Base-by-base conservation (phyloP, 805 yeast genomes). In the Nakazawaea molendinolei region DNA sequence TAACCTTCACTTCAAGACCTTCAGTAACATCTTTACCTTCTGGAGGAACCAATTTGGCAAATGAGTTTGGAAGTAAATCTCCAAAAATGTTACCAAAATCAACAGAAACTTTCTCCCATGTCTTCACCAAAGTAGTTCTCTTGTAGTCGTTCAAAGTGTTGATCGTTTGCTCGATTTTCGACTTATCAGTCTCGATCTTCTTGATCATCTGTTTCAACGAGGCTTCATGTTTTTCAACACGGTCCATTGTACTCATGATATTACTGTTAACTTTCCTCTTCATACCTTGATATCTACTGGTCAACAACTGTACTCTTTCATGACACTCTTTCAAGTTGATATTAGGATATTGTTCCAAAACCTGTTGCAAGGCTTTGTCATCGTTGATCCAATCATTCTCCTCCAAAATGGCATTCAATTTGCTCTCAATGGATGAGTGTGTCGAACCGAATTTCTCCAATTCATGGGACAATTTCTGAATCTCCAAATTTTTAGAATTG, bases 21-120 rank as follows among this genome's bases (percentile, higher is more conserved):
- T 82, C 75, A 1, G 95, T 84, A 8, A 92, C 83, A 50, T 86
- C 94, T 49, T 71, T 70, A n/a, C 75, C 74, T 45, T 86, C 86
- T 3, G 76, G 72, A 3, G 94, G 86, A 10, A 81, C 95, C 42
- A 90, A 68, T 56, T 86, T 86, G 2, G 97, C 95, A 58, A 79
- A 84, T 3, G 95, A 82, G 10, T 85, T 86, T 0, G 97, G 97
- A 36, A 92, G 63, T 33, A 92, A 67, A 49, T 87, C 96, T 2
- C 83, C 76, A 60, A 92, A 92, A 18, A 92, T 86, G 34, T 73
- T 71, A 10, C 98, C 98, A 59, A 92, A 89, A 55, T 90, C 97
- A 8, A 62, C 70, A 4, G 90, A 77, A 7, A 92, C 97, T 51
- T 84, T 85, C 44, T 76, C 71, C 79, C 90, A 90, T 0, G 97